Conservation (phyloP, 495 filamentous ascomycete genomes). For the Cryomyces antarcticus region DNA sequence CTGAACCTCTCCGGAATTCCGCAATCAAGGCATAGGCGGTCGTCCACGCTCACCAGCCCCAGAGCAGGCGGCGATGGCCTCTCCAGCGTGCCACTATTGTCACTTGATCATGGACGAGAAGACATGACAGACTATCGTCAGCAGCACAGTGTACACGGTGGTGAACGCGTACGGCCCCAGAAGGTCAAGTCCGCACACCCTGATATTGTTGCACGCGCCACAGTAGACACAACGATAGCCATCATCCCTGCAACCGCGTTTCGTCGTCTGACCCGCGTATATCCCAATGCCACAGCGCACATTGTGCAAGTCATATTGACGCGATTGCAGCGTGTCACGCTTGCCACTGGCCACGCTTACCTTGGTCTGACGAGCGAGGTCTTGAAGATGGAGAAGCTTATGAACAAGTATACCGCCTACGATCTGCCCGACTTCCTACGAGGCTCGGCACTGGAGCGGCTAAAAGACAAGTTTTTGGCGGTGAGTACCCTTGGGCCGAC, state of each 20-base stretch:
- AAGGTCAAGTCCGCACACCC: conserved; percentile 69
- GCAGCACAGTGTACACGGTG: neutral
- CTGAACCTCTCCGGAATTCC: conserved; percentile 1
- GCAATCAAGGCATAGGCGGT: conserved; percentile 8
- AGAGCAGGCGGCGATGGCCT: conserved; percentile 8
- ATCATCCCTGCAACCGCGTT: conserved; percentile 96
- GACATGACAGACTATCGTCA: neutral
- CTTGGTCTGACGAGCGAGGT: conserved; percentile 83
- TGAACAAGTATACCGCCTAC: conserved; percentile 78
- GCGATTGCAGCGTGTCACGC: conserved; percentile 79
- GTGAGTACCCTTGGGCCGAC: neutral
- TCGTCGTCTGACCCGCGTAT: conserved; percentile 77
- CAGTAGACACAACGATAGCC: conserved; percentile 91
- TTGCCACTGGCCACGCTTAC: conserved; percentile 83
- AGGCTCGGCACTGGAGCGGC: conserved; percentile 57
- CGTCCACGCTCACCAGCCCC: conserved; percentile 9
- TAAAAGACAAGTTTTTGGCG: conserved; percentile 83
- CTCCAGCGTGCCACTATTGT: conserved; percentile 50
- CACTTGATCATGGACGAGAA: conserved; percentile 31
- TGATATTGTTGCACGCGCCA: conserved; percentile 91
- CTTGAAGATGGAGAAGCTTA: conserved; percentile 69
- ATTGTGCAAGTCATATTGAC: conserved; percentile 96
- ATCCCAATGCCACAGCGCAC: conserved; percentile 88
- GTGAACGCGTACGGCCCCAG: conserved; percentile 22
- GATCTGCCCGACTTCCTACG: conserved; percentile 84